Conservation (phyloP, 176 grass and related monocot species). For the Tuctoria greenei region DNA sequence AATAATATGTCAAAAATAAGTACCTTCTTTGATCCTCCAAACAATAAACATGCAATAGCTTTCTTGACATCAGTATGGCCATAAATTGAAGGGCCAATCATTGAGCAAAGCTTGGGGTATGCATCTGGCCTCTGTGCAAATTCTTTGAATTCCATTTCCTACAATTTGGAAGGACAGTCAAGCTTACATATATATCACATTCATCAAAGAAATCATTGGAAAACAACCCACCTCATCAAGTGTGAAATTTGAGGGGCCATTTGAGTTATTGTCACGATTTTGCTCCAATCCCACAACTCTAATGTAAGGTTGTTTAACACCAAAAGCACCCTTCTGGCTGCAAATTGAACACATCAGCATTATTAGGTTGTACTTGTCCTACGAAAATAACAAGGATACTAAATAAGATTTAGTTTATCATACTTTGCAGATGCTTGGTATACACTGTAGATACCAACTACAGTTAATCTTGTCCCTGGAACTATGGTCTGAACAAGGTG, state of each 20-base stretch:
- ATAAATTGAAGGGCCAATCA: conserved; percentile 94
- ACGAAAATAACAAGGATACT: neutral
- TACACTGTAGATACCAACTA: conserved; percentile 89
- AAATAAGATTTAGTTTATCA: conserved; percentile 24
- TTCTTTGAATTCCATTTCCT: conserved; percentile 98
- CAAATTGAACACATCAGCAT: conserved; percentile 5
- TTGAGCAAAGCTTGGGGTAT: conserved; percentile 76
- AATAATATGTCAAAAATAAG: neutral
- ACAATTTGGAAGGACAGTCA: neutral
- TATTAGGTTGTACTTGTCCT: neutral
- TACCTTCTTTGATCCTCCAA: conserved; percentile 93
- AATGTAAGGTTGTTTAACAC: conserved; percentile 98
- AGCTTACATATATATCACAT: neutral
- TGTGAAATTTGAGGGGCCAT: conserved; percentile 76
- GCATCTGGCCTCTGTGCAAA: conserved; percentile 93
- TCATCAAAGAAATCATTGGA: neutral
- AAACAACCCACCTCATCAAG: conserved; percentile 66
- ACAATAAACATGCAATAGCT: conserved; percentile 88
- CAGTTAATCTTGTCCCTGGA: conserved; percentile 89
- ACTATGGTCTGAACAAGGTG: conserved; percentile 97
- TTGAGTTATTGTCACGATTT: conserved; percentile 73
- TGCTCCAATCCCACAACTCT: conserved; percentile 95
- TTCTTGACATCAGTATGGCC: conserved; percentile 91
- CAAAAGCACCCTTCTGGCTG: conserved; percentile 84
- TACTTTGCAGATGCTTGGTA: conserved; percentile 86